Evolutionary conservation across 768 basidiomycete species (phyloP).

Genomic region (Boletus insuetus): DNA sequence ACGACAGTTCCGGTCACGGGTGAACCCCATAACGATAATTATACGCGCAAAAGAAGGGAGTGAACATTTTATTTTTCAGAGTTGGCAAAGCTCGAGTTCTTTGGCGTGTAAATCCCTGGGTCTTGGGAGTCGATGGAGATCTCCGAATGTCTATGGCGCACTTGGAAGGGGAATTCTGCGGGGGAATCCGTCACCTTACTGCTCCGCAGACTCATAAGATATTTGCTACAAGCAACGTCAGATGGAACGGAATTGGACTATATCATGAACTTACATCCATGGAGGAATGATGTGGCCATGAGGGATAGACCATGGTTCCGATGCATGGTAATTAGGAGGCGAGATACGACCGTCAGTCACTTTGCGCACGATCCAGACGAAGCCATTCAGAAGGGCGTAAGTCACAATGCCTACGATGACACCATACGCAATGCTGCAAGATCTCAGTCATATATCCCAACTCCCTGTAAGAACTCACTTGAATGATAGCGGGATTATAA

Average conservation of each 20-base stretch:
- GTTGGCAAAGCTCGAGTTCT: conserved; percentile 24
- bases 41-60: neutral
- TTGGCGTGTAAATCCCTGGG: conserved; percentile 22
- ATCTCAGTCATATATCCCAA: neutral
- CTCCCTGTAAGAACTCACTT: conserved; percentile 47
- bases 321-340: conserved; percentile 60
- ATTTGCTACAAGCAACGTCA: conserved; percentile 21
- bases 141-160: conserved; percentile 31
- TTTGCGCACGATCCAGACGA: conserved; percentile 56
- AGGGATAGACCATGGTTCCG: conserved; percentile 71
- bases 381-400: conserved; percentile 71
- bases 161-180: conserved; percentile 30
- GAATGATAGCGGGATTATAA: conserved; percentile 76
- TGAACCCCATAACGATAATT: conserved; percentile 6
- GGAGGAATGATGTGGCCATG: conserved; percentile 64
- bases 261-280: conserved; percentile 55
- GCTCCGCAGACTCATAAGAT: conserved; percentile 18
- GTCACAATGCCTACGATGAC: conserved; percentile 77
- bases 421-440: conserved; percentile 77
- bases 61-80: conserved; percentile 25
- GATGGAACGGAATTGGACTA: neutral
- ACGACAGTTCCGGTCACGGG: conserved; percentile 18
- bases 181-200: neutral
- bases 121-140: conserved; percentile 34
- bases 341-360: conserved; percentile 55